A percentile compares a stretch with the other conserved stretches of the same genome.
Conservation (phyloP, 2,329 filamentous ascomycete genomes). For the Arthrobotrys sinensis region DNA sequence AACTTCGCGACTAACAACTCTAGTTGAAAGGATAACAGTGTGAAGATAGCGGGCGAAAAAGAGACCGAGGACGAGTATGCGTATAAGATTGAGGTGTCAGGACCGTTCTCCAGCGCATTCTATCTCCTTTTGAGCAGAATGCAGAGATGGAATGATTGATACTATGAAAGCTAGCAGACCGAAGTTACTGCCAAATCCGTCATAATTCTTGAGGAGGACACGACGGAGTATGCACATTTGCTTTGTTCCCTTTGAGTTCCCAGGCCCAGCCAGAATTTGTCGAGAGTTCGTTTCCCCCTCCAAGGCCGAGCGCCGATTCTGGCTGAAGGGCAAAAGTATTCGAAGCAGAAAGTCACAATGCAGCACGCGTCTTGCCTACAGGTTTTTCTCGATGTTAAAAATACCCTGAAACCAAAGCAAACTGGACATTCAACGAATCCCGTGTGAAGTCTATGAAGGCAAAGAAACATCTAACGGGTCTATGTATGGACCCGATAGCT, state of each 20-base stretch:
- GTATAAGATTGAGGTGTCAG: background rate
- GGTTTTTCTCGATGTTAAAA: constrained; percentile 25
- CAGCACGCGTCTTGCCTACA: constrained; percentile 7
- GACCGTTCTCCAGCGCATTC: constrained; percentile 18
- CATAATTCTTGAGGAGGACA: constrained; percentile 63
- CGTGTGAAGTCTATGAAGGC: constrained; percentile 21
- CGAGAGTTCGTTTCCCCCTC: constrained; percentile 9
- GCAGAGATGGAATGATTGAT: constrained; percentile 60
- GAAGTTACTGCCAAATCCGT: constrained; percentile 65
- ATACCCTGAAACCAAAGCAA: constrained; percentile 3
- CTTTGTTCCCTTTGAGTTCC: constrained; percentile 42
- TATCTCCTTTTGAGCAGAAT: constrained; percentile 64
- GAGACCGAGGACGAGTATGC: constrained; percentile 27
- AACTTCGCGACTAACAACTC: too few species aligned
- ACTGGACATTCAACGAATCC: constrained; percentile 12
- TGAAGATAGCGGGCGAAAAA: background rate
- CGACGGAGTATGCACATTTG: constrained; percentile 63
- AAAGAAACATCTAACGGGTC: constrained; percentile 11
- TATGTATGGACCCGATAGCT: background rate
- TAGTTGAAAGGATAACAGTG: too few species aligned
- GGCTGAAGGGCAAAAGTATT: constrained; percentile 14
- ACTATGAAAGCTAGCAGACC: constrained; percentile 60
- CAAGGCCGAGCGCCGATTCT: background rate
- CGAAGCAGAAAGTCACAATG: background rate
- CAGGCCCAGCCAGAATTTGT: constrained; percentile 14